Conservation (phyloP, 192 early-diverging fungal species). For the Tieghemiomyces parasiticus region DNA sequence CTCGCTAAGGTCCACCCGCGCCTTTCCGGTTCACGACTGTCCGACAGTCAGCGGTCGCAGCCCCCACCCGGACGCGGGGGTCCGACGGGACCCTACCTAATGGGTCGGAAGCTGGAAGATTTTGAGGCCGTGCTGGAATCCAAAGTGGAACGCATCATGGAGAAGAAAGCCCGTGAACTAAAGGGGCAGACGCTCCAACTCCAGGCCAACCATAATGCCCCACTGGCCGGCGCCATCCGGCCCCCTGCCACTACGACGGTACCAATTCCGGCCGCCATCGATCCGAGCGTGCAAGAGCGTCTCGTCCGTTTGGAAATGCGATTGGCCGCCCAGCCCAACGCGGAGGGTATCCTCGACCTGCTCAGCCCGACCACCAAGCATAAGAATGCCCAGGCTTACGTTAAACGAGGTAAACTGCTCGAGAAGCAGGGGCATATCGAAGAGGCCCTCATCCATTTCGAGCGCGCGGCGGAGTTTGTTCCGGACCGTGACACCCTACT, state of each 20-base stretch:
- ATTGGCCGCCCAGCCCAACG: slow-evolving; percentile 9
- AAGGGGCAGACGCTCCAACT: background rate
- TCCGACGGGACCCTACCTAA: background rate
- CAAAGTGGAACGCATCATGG: slow-evolving; percentile 9
- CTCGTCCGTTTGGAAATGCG: slow-evolving; percentile 11
- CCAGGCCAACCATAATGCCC: background rate
- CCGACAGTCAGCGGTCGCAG: no score
- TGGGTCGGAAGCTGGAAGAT: slow-evolving; percentile 7
- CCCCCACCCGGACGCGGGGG: no score
- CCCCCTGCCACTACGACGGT: background rate
- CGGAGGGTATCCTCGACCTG: slow-evolving; percentile 22
- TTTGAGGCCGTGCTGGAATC: slow-evolving; percentile 13
- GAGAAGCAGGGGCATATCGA: slow-evolving; percentile 28
- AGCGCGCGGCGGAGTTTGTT: slow-evolving; percentile 27
- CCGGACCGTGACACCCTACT: slow-evolving; percentile 29
- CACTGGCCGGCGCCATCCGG: background rate
- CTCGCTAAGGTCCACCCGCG: background rate
- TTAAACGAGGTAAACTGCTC: slow-evolving; percentile 29
- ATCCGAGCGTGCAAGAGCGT: slow-evolving; percentile 9
- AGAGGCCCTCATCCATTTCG: slow-evolving; percentile 29
- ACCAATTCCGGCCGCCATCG: background rate
- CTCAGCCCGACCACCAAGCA: slow-evolving; percentile 38
- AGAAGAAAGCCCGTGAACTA: slow-evolving; percentile 13
- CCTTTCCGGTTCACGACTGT: background rate
- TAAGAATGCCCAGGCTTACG: slow-evolving; percentile 34